Evolutionary conservation across 352 stramenopile species (phyloP).

Genomic region (Phytophthora podocarpi): DNA sequence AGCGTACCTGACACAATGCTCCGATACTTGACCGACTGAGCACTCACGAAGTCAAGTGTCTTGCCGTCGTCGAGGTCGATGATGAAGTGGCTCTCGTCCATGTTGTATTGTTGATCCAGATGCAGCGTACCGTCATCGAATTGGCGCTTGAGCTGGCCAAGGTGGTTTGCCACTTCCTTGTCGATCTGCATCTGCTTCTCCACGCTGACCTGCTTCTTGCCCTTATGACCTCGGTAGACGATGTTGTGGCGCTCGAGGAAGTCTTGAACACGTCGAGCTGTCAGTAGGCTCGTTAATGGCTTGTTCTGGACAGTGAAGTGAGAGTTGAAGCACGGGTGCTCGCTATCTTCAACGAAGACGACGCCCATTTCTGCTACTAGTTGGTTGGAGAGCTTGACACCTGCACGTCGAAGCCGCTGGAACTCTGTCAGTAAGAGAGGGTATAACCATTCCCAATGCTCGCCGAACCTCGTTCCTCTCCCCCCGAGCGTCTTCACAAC

Average conservation of each 20-base stretch:
- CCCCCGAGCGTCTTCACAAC: background rate
- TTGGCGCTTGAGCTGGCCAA: conserved; percentile 3
- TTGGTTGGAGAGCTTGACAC: conserved; percentile 13
- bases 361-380: conserved; percentile 5
- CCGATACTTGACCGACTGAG: conserved; percentile 10
- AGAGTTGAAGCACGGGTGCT: conserved; percentile 1
- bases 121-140: conserved; percentile 8
- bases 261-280: conserved; percentile 5
- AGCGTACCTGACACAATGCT: conserved; percentile 21
- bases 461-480: background rate
- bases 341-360: conserved; percentile 13
- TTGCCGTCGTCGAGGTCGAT: conserved; percentile 33
- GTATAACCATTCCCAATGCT: background rate
- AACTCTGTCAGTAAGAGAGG: background rate
- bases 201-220: conserved; percentile 22
- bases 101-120: conserved; percentile 12
- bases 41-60: conserved; percentile 16
- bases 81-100: conserved; percentile 26
- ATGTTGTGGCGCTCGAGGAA: conserved; percentile 22
- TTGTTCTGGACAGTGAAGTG: conserved; percentile 2
- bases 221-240: conserved; percentile 19
- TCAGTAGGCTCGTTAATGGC: background rate
- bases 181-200: conserved; percentile 20
- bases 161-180: background rate
- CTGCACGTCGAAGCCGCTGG: background rate